Evolutionary conservation across 2,329 filamentous ascomycete species (phyloP).

Genomic region (Alternaria triticimaculans): DNA sequence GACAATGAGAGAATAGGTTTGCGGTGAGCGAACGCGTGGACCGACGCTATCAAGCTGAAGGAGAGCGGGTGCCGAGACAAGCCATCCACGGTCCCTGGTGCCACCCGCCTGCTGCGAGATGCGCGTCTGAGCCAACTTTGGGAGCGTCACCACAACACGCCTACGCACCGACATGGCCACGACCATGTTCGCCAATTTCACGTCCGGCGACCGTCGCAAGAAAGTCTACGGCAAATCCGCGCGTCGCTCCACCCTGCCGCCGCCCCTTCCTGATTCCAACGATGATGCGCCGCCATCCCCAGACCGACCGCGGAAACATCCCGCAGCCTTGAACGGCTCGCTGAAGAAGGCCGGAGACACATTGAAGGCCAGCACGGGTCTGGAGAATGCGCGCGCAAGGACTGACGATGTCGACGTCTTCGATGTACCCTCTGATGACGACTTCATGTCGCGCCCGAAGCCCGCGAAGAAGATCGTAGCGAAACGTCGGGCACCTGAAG

Average conservation of each 20-base stretch:
- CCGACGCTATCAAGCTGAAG: slow-evolving; percentile 1
- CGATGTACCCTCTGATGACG: slow-evolving; percentile 52
- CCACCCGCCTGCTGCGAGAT: slow-evolving; percentile 18
- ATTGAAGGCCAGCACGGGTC: slow-evolving; percentile 5
- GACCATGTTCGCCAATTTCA: slow-evolving; percentile 37
- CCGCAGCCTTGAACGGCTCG: slow-evolving; percentile 5
- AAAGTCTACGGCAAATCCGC: slow-evolving; percentile 49
- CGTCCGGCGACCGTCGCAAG: slow-evolving; percentile 44
- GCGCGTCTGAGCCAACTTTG: slow-evolving; percentile 24
- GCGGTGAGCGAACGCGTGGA: slow-evolving; percentile 10
- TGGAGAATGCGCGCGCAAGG: slow-evolving; percentile 11
- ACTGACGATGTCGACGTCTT: slow-evolving; percentile 41
- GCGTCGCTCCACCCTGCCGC: slow-evolving; percentile 27
- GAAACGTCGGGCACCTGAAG: slow-evolving; percentile 18
- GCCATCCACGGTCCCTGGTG: not conserved
- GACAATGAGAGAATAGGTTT: not conserved
- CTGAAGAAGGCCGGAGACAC: slow-evolving; percentile 15
- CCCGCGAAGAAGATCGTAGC: slow-evolving; percentile 21
- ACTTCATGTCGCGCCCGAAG: slow-evolving; percentile 18
- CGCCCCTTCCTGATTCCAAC: slow-evolving; percentile 18
- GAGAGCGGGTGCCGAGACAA: not conserved
- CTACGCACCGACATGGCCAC: slow-evolving; percentile 28
- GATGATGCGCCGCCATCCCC: slow-evolving; percentile 41
- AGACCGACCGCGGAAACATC: slow-evolving; percentile 39
- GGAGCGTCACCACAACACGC: slow-evolving; percentile 14